Conservation (phyloP, 192 early-diverging fungal genomes). For the Spizellomyces sp. region DNA sequence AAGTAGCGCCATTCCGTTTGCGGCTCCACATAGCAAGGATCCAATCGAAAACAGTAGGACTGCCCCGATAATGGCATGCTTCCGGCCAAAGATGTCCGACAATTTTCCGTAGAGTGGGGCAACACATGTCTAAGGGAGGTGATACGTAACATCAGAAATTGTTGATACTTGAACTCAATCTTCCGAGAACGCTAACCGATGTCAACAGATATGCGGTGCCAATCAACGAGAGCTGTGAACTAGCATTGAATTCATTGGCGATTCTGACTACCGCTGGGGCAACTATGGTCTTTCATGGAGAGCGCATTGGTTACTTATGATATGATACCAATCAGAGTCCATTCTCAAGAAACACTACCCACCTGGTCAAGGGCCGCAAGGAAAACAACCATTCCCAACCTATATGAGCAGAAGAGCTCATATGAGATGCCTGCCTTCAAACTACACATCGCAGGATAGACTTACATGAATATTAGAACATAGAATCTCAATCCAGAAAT, state of each 20-base stretch:
- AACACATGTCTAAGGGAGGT: constrained; percentile 53
- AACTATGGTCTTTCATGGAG: constrained; percentile 36
- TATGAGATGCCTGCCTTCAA: no score
- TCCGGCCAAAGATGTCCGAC: constrained; percentile 88
- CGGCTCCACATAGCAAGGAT: constrained; percentile 75
- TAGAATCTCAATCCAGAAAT: no score
- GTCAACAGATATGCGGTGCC: constrained; percentile 47
- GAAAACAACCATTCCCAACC: constrained; percentile 43
- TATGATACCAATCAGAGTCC: no score
- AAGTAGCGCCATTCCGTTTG: constrained; percentile 58
- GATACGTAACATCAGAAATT: background rate
- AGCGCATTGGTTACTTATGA: no score
- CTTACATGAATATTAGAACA: no score
- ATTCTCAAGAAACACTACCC: no score
- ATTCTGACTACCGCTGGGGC: constrained; percentile 38
- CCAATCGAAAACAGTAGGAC: constrained; percentile 77
- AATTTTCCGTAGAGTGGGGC: constrained; percentile 79
- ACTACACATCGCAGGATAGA: no score
- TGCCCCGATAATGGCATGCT: constrained; percentile 67
- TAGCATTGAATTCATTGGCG: constrained; percentile 37
- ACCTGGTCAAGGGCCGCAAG: constrained; percentile 44
- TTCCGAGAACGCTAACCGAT: background rate
- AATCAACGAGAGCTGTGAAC: constrained; percentile 44
- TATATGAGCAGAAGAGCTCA: constrained; percentile 12
- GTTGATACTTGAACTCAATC: background rate